phyloP scores from a whole-genome alignment of 441 rosid genomes.

The Sinapis alba region DNA sequence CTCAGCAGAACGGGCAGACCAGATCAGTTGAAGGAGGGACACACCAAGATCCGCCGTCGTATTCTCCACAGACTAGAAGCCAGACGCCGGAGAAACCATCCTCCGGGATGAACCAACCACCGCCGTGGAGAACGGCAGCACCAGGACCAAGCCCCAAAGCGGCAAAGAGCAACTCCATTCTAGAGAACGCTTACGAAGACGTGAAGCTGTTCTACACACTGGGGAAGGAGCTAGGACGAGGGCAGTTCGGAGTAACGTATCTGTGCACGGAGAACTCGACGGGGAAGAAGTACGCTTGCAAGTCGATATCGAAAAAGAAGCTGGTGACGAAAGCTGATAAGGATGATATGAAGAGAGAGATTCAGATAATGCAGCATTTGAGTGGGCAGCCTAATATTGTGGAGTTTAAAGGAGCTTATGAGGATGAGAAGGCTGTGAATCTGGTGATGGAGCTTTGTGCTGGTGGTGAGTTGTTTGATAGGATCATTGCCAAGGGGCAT shows the following conservation, averaged over 20 bases:
- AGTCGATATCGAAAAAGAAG: constrained; percentile 58
- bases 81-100: constrained; percentile 35
- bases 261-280: constrained; percentile 63
- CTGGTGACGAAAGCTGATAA: constrained; percentile 52
- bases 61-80: constrained; percentile 36
- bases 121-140: constrained; percentile 42
- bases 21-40: constrained; percentile 42
- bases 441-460: constrained; percentile 64
- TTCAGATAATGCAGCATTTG: constrained; percentile 66
- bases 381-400: constrained; percentile 65
- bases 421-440: constrained; percentile 57
- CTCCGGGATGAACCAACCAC: constrained; percentile 29
- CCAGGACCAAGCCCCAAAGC: constrained; percentile 38
- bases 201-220: constrained; percentile 49
- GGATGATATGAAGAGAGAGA: constrained; percentile 61
- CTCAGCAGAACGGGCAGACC: constrained; percentile 46
- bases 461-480: constrained; percentile 60
- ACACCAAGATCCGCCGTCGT: constrained; percentile 43
- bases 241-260: constrained; percentile 66
- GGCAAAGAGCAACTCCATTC: constrained; percentile 50
- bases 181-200: constrained; percentile 70
- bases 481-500: constrained; percentile 58
- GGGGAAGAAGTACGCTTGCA: constrained; percentile 54
- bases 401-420: constrained; percentile 61
- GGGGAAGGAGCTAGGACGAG: constrained; percentile 60